Evolutionary conservation across 164 flowering plant genomes (phyloP).

Genomic region (Umbilicus rupestris): DNA sequence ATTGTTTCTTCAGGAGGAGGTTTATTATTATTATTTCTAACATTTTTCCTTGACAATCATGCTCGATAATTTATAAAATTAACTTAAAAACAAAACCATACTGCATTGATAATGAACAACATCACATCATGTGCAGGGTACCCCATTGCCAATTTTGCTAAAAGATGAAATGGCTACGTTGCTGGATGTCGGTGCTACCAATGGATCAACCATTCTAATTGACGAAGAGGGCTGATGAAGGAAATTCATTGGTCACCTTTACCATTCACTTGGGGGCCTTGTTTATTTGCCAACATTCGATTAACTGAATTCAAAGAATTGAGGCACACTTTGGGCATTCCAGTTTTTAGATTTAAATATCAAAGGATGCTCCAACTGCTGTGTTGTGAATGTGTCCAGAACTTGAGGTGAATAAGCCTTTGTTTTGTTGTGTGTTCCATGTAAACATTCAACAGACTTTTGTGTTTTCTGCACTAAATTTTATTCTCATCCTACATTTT

Average conservation of each 20-base stretch:
- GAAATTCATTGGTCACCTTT: neutral
- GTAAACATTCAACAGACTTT: too few species aligned
- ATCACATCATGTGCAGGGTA: slow-evolving; percentile 40
- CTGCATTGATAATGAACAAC: neutral
- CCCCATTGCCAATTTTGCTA: slow-evolving; percentile 60
- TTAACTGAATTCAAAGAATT: too few species aligned
- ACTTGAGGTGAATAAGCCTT: too few species aligned
- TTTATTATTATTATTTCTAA: slow-evolving; percentile 17
- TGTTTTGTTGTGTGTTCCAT: too few species aligned
- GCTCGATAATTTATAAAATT: too few species aligned
- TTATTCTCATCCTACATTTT: too few species aligned
- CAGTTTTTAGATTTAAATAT: too few species aligned
- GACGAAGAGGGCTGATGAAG: slow-evolving; percentile 42
- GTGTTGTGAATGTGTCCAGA: too few species aligned
- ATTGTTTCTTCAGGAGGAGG: slow-evolving; percentile 78
- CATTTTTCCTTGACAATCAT: neutral
- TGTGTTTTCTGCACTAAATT: too few species aligned
- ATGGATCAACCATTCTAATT: slow-evolving; percentile 58
- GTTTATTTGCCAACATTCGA: too few species aligned
- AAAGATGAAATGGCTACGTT: slow-evolving; percentile 80
- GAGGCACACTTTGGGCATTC: too few species aligned
- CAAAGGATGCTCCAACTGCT: too few species aligned
- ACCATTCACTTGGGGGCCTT: neutral
- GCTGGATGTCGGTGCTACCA: slow-evolving; percentile 54
- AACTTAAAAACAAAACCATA: neutral